Evolutionary conservation across 495 filamentous ascomycete genomes (phyloP).

Genomic region (Penicillium parvum): DNA sequence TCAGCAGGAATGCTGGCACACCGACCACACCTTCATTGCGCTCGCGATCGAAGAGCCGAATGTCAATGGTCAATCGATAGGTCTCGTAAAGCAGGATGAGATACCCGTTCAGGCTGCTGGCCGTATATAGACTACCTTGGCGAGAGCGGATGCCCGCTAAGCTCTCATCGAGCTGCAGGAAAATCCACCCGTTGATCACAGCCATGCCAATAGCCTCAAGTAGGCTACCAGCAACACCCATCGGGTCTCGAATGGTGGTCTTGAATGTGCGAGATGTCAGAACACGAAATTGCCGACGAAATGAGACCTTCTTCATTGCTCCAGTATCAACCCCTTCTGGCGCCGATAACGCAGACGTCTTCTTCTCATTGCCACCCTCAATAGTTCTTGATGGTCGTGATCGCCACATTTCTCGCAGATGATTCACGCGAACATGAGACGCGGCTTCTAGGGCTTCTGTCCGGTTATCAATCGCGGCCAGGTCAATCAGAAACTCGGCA

Average conservation of each 20-base stretch:
- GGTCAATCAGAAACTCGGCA: conserved; percentile 67
- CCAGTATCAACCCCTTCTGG: not conserved
- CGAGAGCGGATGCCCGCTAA: conserved; percentile 57
- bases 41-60: conserved; percentile 70
- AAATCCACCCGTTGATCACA: conserved; percentile 67
- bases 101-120: conserved; percentile 65
- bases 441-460: conserved; percentile 54
- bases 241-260: conserved; percentile 64
- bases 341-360: not conserved
- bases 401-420: conserved; percentile 52
- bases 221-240: conserved; percentile 63
- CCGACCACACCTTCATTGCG: conserved; percentile 64
- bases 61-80: conserved; percentile 65
- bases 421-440: conserved; percentile 51
- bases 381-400: conserved; percentile 14
- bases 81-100: conserved; percentile 69
- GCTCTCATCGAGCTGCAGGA: conserved; percentile 54
- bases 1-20: conserved; percentile 61
- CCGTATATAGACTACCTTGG: conserved; percentile 64
- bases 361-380: conserved; percentile 2
- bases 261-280: conserved; percentile 61
- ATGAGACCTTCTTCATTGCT: conserved; percentile 30
- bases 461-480: conserved; percentile 66
- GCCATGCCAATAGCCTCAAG: conserved; percentile 62
- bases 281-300: conserved; percentile 57